Evolutionary conservation across 352 stramenopile genomes (phyloP), one percentile per base, ranked within the genome.

Genomic region (Pythium rishiriense): DNA sequence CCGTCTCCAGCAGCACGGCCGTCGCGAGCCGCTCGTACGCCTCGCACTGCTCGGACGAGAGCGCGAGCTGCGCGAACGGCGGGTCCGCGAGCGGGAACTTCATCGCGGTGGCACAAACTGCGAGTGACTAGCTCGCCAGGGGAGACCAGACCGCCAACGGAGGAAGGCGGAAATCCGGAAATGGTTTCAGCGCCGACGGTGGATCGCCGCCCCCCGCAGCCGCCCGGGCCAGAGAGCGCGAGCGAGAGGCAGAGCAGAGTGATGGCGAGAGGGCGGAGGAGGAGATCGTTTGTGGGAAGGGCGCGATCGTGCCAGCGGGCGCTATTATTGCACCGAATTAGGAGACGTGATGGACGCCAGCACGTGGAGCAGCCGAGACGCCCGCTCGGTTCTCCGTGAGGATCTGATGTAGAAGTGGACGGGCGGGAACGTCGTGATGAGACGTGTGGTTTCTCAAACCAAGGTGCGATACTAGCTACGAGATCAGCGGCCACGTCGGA

Each of bases 41-140:
- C 7, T 83, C 74, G 15, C 67, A 59, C 45, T 81, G 70, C 59
- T 74, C 72, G 22, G 73, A 62, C 29, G 69, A 72, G 37, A 85
- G 57, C 57, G 75, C 41, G 51, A 88, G 68, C n/a, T 42, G 66
- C 12, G 72, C 63, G 47, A 83, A 59, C 31, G 66, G 58, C 41
- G 11, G 47, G n/a, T 50, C 25, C 9, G 35, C n/a, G 14, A 64
- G 31, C 17, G 58, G 58, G 26, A 66, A 59, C 39, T 66, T 83
- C 58, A 64, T 64, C 17, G 9, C 29, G 19, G 3, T 12, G 33
- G 17, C 33, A 10, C 10, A 14, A 43, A 43, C 4, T 43, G 37
- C 19, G 37, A 43, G 14, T 43, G 37, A 21, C 14, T 19, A 41
- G 35, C 9, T 41, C 14, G 8, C 14, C 14, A 43, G 37, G 37